A percentile compares a stretch with the other conserved stretches of the same genome.
Conservation (phyloP, 192 early-diverging fungal genomes). For the Blastocladiella britannica region DNA sequence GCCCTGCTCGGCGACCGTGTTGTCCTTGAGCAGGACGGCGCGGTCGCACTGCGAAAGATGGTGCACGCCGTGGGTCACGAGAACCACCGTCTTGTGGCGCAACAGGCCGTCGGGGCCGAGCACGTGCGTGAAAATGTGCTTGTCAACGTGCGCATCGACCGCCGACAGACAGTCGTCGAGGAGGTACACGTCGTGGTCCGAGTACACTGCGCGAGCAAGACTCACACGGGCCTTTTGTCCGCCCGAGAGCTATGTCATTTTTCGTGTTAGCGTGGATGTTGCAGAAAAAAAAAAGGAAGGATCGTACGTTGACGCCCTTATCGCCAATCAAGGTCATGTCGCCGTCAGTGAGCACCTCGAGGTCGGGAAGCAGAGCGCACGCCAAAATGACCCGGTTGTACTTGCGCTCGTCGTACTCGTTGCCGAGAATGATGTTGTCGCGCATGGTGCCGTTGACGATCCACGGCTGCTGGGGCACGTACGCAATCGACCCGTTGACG, state of each 20-base stretch:
- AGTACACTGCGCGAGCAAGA: conserved; percentile 61
- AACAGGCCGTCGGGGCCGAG: conserved; percentile 24
- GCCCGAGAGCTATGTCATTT: conserved; percentile 40
- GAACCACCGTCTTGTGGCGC: conserved; percentile 22
- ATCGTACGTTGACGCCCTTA: conserved; percentile 36
- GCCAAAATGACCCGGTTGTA: conserved; percentile 9
- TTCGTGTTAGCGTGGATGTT: too few species aligned
- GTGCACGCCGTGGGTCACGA: conserved; percentile 36
- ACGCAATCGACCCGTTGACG: too few species aligned
- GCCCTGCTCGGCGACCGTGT: conserved; percentile 8
- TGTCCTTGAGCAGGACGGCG: conserved; percentile 25
- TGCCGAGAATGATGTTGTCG: conserved; percentile 20
- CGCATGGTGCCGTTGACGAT: conserved; percentile 18
- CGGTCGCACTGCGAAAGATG: conserved; percentile 21
- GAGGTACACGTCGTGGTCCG: conserved; percentile 40
- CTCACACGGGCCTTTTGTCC: conserved; percentile 57
- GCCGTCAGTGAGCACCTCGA: conserved; percentile 7
- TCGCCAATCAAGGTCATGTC: conserved; percentile 52
- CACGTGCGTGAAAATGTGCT: too few species aligned
- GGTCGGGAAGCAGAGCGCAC: conserved; percentile 12
- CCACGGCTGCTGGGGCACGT: conserved; percentile 16
- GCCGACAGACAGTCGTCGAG: conserved; percentile 61
- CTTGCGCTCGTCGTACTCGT: conserved; percentile 11
- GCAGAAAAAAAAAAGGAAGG: too few species aligned
- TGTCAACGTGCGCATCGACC: conserved; percentile 26